Conservation (phyloP, 441 rosid species). For the Adansonia grandidieri region DNA sequence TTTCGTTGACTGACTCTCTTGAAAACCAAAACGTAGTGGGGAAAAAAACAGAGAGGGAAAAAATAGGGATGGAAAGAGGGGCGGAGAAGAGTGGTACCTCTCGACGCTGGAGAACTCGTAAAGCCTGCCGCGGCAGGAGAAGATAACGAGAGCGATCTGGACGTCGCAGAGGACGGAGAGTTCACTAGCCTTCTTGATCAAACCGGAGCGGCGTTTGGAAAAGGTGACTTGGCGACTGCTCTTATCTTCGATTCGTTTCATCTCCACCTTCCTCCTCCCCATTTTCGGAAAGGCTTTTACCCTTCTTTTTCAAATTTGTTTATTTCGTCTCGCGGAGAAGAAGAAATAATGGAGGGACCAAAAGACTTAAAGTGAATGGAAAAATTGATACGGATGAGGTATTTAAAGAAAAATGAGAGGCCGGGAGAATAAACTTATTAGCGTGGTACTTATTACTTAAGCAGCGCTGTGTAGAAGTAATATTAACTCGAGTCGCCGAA, state of each 20-base stretch:
- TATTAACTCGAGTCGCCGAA: too few species aligned
- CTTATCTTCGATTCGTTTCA: conserved; percentile 40
- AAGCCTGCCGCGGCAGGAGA: conserved; percentile 41
- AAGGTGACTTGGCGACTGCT: conserved; percentile 34
- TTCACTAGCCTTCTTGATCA: conserved; percentile 42
- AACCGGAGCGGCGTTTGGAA: conserved; percentile 40
- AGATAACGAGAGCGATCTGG: conserved; percentile 37
- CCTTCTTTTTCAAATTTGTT: not conserved
- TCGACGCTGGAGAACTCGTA: conserved; percentile 38
- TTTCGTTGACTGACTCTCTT: not conserved
- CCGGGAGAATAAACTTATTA: too few species aligned
- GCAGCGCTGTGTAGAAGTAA: too few species aligned
- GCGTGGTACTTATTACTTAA: too few species aligned
- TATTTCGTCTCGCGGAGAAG: not conserved
- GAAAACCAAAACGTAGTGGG: not conserved
- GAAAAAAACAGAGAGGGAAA: not conserved
- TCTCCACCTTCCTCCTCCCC: conserved; percentile 41
- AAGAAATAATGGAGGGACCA: too few species aligned
- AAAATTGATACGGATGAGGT: too few species aligned
- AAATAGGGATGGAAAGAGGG: too few species aligned
- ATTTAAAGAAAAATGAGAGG: too few species aligned
- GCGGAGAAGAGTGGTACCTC: conserved; percentile 26
- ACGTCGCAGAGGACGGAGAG: conserved; percentile 38
- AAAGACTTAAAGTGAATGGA: too few species aligned
- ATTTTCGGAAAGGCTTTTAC: conserved; percentile 13